These are phyloP conservation scores for Zygosaccharomyces pseudorouxii DNA, from an alignment of 805 yeast species.

Conservation along the genomic window DNA sequence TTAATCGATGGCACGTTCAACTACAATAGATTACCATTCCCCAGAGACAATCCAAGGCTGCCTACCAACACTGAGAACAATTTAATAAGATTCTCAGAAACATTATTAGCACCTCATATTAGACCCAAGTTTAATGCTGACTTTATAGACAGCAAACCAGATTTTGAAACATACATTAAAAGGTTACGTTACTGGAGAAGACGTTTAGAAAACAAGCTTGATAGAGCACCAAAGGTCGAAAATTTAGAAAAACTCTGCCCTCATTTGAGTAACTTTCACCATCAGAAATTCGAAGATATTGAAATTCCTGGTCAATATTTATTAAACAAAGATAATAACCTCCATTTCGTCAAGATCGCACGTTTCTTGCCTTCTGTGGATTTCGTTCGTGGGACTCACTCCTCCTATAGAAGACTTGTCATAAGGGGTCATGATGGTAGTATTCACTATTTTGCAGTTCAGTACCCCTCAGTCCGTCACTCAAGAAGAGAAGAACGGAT, in stretches of 20 bases:
- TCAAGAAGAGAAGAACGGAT: conserved; percentile 94
- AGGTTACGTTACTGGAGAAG: conserved; percentile 90
- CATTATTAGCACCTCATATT: conserved; percentile 82
- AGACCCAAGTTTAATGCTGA: conserved; percentile 89
- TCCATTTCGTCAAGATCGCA: conserved; percentile 90
- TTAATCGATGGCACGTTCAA: conserved; percentile 91
- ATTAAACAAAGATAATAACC: conserved; percentile 78
- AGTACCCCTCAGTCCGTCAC: conserved; percentile 96
- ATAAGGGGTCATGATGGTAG: conserved; percentile 94
- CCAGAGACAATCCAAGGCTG: conserved; percentile 79
- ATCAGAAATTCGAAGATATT: conserved; percentile 95
- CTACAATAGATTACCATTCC: conserved; percentile 78
- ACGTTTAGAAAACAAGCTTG: conserved; percentile 84
- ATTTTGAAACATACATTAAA: conserved; percentile 77
- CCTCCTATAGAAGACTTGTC: conserved; percentile 82
- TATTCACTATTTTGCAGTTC: conserved; percentile 88
- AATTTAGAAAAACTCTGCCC: conserved; percentile 90
- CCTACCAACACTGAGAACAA: conserved; percentile 91
- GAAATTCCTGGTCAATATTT: conserved; percentile 97
- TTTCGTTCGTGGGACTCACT: conserved; percentile 81
- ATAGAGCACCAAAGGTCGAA: conserved; percentile 72
- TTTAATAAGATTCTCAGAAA: conserved; percentile 84
- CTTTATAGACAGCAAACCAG: conserved; percentile 81
- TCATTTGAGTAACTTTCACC: conserved; percentile 94
- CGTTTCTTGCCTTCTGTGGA: conserved; percentile 87